Conservation (phyloP, 345 rosid species). For the Heritiera fomes region DNA sequence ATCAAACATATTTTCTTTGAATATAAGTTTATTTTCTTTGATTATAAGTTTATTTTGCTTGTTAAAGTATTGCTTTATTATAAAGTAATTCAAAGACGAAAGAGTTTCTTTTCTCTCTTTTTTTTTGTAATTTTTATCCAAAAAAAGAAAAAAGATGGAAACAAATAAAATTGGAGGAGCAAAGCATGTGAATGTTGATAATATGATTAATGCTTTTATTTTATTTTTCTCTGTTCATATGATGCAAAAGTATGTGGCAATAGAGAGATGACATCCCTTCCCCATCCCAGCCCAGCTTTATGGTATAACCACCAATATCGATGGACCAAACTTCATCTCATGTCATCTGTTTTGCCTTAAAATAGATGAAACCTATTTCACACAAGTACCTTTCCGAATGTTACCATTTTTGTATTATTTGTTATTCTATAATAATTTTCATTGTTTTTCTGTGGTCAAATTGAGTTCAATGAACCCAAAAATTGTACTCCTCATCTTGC, state of each 20-base stretch:
- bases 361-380: not conserved
- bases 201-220: not conserved
- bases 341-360: not conserved
- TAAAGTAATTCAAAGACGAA: not conserved
- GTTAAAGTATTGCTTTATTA: not conserved
- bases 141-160: too few relatives aligned
- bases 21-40: too few relatives aligned
- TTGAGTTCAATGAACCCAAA: not conserved
- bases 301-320: slow-evolving; percentile 15
- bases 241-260: slow-evolving; percentile 38
- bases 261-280: not conserved
- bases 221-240: not conserved
- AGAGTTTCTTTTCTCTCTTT: too few relatives aligned
- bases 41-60: too few relatives aligned
- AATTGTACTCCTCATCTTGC: not conserved
- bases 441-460: not conserved
- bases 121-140: too few relatives aligned
- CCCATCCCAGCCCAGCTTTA: slow-evolving; percentile 17
- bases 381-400: not conserved
- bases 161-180: not conserved
- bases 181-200: not conserved
- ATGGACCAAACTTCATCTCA: slow-evolving; percentile 27
- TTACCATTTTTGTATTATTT: not conserved
- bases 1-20: too few relatives aligned
- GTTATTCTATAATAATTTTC: not conserved